Evolutionary conservation across 441 rosid genomes (phyloP).

Genomic region (Populus hybrid): DNA sequence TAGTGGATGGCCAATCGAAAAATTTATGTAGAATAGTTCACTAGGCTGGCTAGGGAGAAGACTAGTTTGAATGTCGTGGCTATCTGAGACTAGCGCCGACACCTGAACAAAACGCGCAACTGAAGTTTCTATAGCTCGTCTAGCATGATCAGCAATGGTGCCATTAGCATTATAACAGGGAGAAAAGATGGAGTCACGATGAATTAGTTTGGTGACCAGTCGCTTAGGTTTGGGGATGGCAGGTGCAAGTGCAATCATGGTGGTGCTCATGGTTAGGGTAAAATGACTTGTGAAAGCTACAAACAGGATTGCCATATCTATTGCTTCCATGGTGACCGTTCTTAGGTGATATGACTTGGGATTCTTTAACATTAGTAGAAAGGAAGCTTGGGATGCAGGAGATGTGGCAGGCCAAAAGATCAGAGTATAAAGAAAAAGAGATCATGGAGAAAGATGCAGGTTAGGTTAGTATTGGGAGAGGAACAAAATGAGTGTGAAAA

Average conservation of each 20-base stretch:
- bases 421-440: background rate
- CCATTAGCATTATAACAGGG: constrained; percentile 18
- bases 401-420: background rate
- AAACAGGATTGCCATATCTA: background rate
- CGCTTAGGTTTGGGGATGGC: constrained; percentile 9
- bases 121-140: constrained; percentile 5
- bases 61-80: constrained; percentile 4
- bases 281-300: background rate
- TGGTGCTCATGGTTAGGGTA: background rate
- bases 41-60: constrained; percentile 16
- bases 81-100: constrained; percentile 15
- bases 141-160: constrained; percentile 1
- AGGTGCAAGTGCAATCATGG: background rate
- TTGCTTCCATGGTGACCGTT: background rate
- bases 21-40: constrained; percentile 32
- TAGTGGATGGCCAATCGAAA: constrained; percentile 53
- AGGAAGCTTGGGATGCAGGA: background rate
- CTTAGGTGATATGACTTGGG: background rate
- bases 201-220: constrained; percentile 22
- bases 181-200: constrained; percentile 26
- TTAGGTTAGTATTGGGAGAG: background rate
- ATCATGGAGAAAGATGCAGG: background rate
- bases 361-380: background rate
- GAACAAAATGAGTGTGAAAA: background rate
- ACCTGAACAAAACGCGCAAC: constrained; percentile 26